Base-by-base conservation (phyloP, 2,329 filamentous ascomycete genomes). In the Cladophialophora carrionii region DNA sequence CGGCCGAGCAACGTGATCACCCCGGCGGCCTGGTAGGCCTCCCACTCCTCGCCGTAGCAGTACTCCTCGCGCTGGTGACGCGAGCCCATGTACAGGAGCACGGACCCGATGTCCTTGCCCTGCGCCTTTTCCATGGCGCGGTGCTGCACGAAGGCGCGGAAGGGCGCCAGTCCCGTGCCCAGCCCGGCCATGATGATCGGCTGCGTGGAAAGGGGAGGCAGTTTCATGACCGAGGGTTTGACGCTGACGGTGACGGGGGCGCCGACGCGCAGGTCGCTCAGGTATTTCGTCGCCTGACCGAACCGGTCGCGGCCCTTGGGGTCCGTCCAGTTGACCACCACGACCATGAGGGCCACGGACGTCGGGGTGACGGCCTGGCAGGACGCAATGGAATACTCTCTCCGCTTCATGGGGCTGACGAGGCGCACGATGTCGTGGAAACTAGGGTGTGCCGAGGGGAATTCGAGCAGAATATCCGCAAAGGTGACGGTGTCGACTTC, bases 121-220 rank as follows among this genome's bases (percentile, higher is more conserved):
- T 96, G 91, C n/a, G 92, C 89, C 82, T 96, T 96, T 77, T 99
- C 94, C 87, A 96, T 92, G 57, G 95, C 95, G 64, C 95, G 94
- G 82, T 99, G 95, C 81, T 99, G 95, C 54, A 98, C 90, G 75
- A 99, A 99, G 66, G 95, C 95, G 71, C 95, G 92, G 91, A 99
- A 99, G n/a, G 95, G 95, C 1, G 95, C 95, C 24, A 99, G 88
- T 75, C 95, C 95, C 0, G 95, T 99, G 69, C 95, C 95, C n/a
- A 98, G 89, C 78, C 95, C 95, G 9, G 95, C 95, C 94, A 99
- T 97, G 83, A 99, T 97, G 76, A 99, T 88, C 48, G 95, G 95
- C 55, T 94, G 91, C 43, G 91, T 95, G 72, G 93, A 89, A 76
- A 88, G 89, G 67, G 85, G 80, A 4, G 95, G 95, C n/a, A 99